Evolutionary conservation across 345 rosid genomes (phyloP), one percentile per base, ranked within the genome.

Genomic region (Arabis hirsuta): DNA sequence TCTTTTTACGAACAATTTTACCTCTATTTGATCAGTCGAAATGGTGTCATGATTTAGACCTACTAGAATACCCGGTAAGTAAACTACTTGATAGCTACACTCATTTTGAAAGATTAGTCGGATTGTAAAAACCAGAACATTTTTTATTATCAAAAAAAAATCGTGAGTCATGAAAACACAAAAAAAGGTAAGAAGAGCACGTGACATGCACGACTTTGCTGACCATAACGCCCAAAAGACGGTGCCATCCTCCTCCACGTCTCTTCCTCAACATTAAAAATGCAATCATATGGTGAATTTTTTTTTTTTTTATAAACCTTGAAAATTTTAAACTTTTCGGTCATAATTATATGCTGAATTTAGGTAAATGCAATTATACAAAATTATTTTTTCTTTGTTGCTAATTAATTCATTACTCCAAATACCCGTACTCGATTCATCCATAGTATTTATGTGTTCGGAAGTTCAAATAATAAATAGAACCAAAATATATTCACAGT

Each of bases 141-240:
- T 2, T 2, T 2, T 22, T 22, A 22, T 22, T 1, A 22, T 1
- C 24, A 22, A 22, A 22, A 22, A 20, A 22, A 22, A 22, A 22
- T 22, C 24, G 1, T 58, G 13, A 31, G 47, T 69, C 65, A 68
- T 68, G 45, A 22, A 9, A 16, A 26, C 14, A 1, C 39, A n/a
- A 10, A 42, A 29, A 12, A 1, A 5, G 7, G n/a, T 1, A 58
- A 36, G 14, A 57, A 46, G 27, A 46, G 38, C 56, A 45, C 55
- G 46, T 57, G 65, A 32, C 73, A 69, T 69, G 56, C 54, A 61
- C 61, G 45, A 71, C 75, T 42, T 41, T 24, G 26, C 38, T 72
- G 55, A 62, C 39, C 63, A 12, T 41, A 31, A 16, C 50, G 63
- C 54, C 45, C 72, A 34, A 55, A 55, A 68, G 11, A 44, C 32